Base-by-base conservation (phyloP, 2,329 filamentous ascomycete species). In the Aspergillus quadricinctus region DNA sequence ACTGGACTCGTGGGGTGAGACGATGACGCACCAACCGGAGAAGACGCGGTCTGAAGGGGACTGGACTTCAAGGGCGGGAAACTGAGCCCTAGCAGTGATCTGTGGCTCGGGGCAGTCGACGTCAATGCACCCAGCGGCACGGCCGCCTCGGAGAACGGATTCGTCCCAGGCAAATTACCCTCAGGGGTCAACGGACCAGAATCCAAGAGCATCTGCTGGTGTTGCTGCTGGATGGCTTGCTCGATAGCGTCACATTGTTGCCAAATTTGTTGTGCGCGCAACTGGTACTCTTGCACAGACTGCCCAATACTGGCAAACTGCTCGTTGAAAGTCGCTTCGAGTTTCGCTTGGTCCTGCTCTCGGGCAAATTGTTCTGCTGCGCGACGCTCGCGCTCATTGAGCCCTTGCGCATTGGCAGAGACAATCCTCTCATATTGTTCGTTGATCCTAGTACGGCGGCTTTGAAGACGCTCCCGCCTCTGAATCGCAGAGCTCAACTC, bases 401-500 rank as follows among this genome's bases (percentile, higher is more conserved):
- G 75, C 7, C 79, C 81, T 62, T 84, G 80, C n/a, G 75, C 76
- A 63, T 85, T 85, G 66, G 82, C 82, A 43, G 79, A 78, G 40
- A 80, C 75, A 54, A 86, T 81, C 53, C 81, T 79, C 56, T 86
- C 82, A 64, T 85, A 79, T 70, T 87, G 84, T 64, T 86, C 83
- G 50, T 81, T 81, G 53, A 86, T 78, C 64, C 84, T 82, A 40
- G 77, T 76, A 55, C 80, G 80, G 51, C 84, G 82, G 55, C 79
- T 74, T 56, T 80, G 78, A 37, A 87, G 79, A 63, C 83, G 83
- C 67, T 87, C 84, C 50, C 80, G 80, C 69, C 84, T 83, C 61
- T 83, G 80, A 23, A 82, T 70, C 9, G 75, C 72, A 52, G 77
- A 73, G 45, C 71, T 72, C 57, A 85, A 74, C 48, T 87, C 85